Base-by-base conservation (phyloP, 2,329 filamentous ascomycete species). In the Cladorrhinum sp. region DNA sequence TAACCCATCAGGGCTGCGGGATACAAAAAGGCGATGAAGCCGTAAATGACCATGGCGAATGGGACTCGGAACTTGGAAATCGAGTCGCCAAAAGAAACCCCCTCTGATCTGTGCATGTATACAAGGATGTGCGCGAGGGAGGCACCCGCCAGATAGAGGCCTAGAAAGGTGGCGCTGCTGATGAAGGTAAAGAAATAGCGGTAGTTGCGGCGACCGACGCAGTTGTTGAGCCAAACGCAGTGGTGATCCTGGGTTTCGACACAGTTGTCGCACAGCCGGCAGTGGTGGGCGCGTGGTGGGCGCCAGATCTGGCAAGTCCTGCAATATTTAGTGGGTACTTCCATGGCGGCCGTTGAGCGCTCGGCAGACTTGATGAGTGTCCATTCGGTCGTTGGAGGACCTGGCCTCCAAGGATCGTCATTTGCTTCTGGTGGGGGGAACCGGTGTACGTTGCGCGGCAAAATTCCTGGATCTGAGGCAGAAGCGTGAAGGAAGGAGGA, bases 211-310 rank as follows among this genome's bases (percentile, higher is more conserved):
- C 93, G 89, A 49, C 95, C 95, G 54, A 99, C 89, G 67, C 95
- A 99, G 74, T 99, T 99, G 77, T 99, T 99, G 65, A 99, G 85
- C 95, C 95, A 99, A 16, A 98, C 93, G 71, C 95, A 99, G 76
- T 99, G 95, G 71, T 99, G 95, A 71, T 99, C 95, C 67, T 97
- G 92, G 0, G 92, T 96, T 75, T 99, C 95, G 62, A 99, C 85
- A 73, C 95, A 99, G 74, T 96, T 97, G 76, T 99, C 93, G 77
- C 95, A 99, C 25, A 96, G 84, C 60, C 95, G 90, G 76, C 95
- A 99, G 77, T 99, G 95, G 72, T 99, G 96, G 61, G 92, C 92
- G 61, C 95, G 90, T 25, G 93, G 93, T 36, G 95, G 95, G 1
- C 95, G 90, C 95, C 95, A 99, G 67, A 99, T 93, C 70, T 92